These are phyloP conservation scores for Pezicula radicicola DNA, from an alignment of 2,329 filamentous ascomycete genomes.

Conservation along the genomic window DNA sequence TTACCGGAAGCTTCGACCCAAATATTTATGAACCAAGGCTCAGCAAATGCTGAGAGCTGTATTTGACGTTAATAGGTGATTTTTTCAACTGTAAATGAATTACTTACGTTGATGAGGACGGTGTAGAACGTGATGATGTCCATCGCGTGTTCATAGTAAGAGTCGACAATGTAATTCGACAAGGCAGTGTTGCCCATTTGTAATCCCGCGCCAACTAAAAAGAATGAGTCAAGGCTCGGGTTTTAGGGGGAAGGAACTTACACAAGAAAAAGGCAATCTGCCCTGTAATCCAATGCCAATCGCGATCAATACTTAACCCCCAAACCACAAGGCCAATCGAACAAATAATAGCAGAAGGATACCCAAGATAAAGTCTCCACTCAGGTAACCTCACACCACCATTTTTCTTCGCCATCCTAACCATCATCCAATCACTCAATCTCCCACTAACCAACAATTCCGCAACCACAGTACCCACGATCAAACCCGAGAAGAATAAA, in stretches of 20 bases:
- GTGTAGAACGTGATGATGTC: slow-evolving; percentile 52
- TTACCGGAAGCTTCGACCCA: slow-evolving; percentile 20
- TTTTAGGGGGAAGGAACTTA: slow-evolving; percentile 27
- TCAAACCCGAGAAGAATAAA: slow-evolving; percentile 49
- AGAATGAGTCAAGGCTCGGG: neutral
- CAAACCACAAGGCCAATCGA: slow-evolving; percentile 49
- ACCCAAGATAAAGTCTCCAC: slow-evolving; percentile 53
- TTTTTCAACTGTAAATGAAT: slow-evolving; percentile 28
- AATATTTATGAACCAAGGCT: slow-evolving; percentile 26
- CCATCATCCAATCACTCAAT: slow-evolving; percentile 50
- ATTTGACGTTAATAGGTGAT: slow-evolving; percentile 16
- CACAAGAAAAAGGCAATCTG: slow-evolving; percentile 53
- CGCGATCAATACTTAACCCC: slow-evolving; percentile 50
- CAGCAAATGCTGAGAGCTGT: slow-evolving; percentile 14
- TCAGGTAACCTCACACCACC: slow-evolving; percentile 42
- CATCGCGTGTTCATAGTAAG: slow-evolving; percentile 52
- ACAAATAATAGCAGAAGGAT: slow-evolving; percentile 47
- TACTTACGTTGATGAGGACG: slow-evolving; percentile 48
- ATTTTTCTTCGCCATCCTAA: slow-evolving; percentile 40
- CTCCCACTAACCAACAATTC: slow-evolving; percentile 49
- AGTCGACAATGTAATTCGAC: slow-evolving; percentile 51
- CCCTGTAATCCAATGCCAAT: slow-evolving; percentile 54
- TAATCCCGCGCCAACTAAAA: slow-evolving; percentile 48
- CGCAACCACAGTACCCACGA: slow-evolving; percentile 48
- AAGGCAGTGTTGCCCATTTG: slow-evolving; percentile 54